Evolutionary conservation across 164 flowering plant species (phyloP).

Genomic region (Taxillus chinensis): DNA sequence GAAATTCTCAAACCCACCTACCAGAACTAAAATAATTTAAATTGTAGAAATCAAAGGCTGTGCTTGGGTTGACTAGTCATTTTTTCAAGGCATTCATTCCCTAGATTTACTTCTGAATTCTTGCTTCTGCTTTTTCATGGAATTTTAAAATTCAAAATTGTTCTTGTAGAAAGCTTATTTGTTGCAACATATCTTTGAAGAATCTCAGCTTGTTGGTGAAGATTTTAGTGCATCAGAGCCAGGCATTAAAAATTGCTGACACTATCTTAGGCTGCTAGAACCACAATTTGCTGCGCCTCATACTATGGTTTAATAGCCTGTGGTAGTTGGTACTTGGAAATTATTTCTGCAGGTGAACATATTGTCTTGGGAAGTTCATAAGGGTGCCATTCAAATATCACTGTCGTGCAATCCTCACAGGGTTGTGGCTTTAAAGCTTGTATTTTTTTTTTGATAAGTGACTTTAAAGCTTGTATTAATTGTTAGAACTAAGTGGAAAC

Average conservation of each 20-base stretch:
- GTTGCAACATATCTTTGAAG: not conserved
- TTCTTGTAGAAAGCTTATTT: not conserved
- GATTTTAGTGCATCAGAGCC: not conserved
- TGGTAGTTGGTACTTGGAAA: not conserved
- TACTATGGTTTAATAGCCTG: not conserved
- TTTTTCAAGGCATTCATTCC: too few species aligned
- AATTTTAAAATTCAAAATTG: not conserved
- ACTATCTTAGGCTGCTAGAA: conserved; percentile 1
- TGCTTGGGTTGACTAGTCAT: too few species aligned
- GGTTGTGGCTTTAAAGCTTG: conserved; percentile 4
- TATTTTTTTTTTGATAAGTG: too few species aligned
- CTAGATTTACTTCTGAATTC: not conserved
- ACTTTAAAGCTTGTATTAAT: conserved; percentile 1
- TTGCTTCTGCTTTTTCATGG: not conserved
- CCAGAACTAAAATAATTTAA: too few species aligned
- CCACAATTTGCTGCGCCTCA: not conserved
- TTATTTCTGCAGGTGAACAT: not conserved
- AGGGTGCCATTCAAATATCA: conserved; percentile 6
- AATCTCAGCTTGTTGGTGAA: not conserved
- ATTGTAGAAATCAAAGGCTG: too few species aligned
- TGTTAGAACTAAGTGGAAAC: conserved; percentile 2
- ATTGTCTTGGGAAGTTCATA: not conserved
- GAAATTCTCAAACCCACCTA: too few species aligned
- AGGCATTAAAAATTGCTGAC: not conserved
- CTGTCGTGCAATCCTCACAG: not conserved